Conservation (phyloP, 2,329 filamentous ascomycete genomes). For the Dothiorella sarmentorum region DNA sequence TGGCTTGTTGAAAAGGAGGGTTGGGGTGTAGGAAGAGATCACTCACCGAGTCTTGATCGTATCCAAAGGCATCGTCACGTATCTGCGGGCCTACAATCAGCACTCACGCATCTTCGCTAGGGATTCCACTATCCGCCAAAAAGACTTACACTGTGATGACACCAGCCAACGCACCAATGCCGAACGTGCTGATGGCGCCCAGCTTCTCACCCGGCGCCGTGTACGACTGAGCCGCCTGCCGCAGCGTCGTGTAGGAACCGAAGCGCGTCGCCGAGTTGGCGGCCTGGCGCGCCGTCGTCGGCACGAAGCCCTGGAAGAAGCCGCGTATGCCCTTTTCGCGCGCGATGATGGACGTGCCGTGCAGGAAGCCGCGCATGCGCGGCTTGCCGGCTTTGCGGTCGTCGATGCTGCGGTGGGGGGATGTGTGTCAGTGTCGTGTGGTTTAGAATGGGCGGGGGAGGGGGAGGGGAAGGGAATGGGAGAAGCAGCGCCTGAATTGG, state of each 20-base stretch:
- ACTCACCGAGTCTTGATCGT: slow-evolving; percentile 75
- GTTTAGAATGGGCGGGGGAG: neutral
- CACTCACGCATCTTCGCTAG: too few relatives aligned
- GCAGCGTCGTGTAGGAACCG: slow-evolving; percentile 82
- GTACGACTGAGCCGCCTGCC: slow-evolving; percentile 88
- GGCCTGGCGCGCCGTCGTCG: slow-evolving; percentile 89
- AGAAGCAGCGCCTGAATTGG: too few relatives aligned
- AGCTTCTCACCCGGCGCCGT: slow-evolving; percentile 93
- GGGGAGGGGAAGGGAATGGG: neutral
- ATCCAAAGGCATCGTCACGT: slow-evolving; percentile 67
- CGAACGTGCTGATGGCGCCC: slow-evolving; percentile 82
- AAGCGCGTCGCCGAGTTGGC: slow-evolving; percentile 93
- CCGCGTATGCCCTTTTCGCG: slow-evolving; percentile 83
- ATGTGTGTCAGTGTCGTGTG: neutral
- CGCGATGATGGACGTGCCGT: slow-evolving; percentile 82
- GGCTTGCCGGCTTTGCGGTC: slow-evolving; percentile 85
- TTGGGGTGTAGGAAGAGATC: neutral
- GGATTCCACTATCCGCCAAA: too few relatives aligned
- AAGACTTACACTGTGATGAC: slow-evolving; percentile 92
- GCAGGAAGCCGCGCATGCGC: slow-evolving; percentile 85
- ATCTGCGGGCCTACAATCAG: too few relatives aligned
- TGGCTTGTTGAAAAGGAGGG: neutral
- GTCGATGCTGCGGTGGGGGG: slow-evolving; percentile 65
- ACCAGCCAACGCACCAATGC: slow-evolving; percentile 82
- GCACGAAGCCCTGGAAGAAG: slow-evolving; percentile 96